These are phyloP conservation scores for Ophiocordyceps sinensis DNA, from an alignment of 2,329 filamentous ascomycete species.

Conservation along the genomic window DNA sequence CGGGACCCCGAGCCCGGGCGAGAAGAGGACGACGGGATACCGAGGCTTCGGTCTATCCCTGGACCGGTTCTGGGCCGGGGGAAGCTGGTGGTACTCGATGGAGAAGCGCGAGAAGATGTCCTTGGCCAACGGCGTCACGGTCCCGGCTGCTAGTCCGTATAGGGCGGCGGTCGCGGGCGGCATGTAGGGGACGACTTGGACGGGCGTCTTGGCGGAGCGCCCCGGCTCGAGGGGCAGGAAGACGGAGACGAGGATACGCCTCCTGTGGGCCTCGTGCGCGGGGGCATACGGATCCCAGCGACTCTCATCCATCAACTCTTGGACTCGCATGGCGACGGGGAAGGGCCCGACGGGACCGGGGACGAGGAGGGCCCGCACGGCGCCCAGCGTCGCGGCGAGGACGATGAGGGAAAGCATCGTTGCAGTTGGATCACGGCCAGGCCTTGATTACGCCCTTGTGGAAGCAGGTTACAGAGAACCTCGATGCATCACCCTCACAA, in stretches of 20 bases:
- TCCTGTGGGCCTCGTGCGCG: conserved; percentile 1
- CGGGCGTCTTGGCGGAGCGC: neutral
- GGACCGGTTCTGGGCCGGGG: neutral
- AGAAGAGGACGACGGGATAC: conserved; percentile 21
- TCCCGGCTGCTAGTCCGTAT: neutral
- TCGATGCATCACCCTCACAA: no score
- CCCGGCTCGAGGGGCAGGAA: neutral
- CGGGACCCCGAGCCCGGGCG: conserved; percentile 23
- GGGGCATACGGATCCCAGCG: conserved; percentile 9
- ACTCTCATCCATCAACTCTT: conserved; percentile 6
- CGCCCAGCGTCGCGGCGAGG: neutral
- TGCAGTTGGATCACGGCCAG: neutral
- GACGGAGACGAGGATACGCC: conserved; percentile 1
- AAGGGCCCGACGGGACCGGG: conserved; percentile 1
- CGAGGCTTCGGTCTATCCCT: neutral
- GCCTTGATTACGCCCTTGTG: neutral
- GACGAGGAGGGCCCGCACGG: conserved; percentile 2
- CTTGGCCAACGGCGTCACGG: neutral
- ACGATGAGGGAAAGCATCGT: conserved; percentile 1
- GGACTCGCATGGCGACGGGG: conserved; percentile 4
- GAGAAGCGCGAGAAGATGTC: neutral
- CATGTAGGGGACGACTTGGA: conserved; percentile 5
- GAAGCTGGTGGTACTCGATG: neutral
- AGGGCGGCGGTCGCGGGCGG: conserved; percentile 4
- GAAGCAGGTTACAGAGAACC: neutral